Evolutionary conservation across 441 rosid species (phyloP), one percentile per base, ranked within the genome.

Genomic region (Populus hybrid): DNA sequence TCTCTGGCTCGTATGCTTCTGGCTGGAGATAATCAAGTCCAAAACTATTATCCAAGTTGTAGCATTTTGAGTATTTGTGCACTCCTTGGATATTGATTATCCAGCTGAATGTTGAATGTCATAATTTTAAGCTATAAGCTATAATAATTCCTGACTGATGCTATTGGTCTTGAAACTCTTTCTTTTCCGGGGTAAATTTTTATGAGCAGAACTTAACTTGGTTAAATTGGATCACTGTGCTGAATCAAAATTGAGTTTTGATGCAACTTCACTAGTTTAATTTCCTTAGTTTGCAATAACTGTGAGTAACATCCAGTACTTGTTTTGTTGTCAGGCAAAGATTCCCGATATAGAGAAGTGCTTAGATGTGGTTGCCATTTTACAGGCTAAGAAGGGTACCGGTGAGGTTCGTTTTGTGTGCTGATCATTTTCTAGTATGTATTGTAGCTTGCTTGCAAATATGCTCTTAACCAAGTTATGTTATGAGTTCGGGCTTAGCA

Each of bases 341-440:
- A 93, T 88, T 80, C 99, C 97, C 76, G 99, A 89, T 84, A 96
- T 92, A 63, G 94, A 89, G 84, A 95, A 95, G 78, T 95, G 98
- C 84, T 87, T 95, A 75, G 93, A 92, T 82, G 88, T 89, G 64
- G 97, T 96, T 78, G 89, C 94, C 38, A 90, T 95, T 80, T 88
- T 96, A 82, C 84, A 85, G 84, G 94, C 96, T 75, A 94, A 89
- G 96, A 90, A 87, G 93, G 97, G 84, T 78, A 76, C 87, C 81
- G 95, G 93, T 86, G 95, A 96, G 97, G 98, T 96, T 87, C 74
- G 93, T 92, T 64, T 80, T 80, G 64, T 65, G 71, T 77, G 28
- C 73, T 69, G 79, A 40, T 69, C 76, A 50, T 42, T 75, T 77
- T 61, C 40, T 40, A 63, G 65, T 68, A 18, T 42, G 8, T 23